Evolutionary conservation across 495 filamentous ascomycete genomes (phyloP).

Genomic region (Platismatia glauca): DNA sequence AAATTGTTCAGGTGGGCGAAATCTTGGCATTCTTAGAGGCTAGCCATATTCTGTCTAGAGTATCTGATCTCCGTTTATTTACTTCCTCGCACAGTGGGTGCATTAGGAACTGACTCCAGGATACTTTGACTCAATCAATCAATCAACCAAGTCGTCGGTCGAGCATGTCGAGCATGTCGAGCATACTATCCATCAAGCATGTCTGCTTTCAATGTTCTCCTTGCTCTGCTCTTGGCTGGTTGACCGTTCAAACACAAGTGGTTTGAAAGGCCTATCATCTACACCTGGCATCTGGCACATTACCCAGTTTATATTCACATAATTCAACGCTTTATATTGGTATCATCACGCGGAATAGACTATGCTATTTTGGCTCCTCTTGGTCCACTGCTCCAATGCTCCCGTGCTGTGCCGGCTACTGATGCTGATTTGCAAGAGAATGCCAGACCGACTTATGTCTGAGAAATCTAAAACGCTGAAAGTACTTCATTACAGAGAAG

Average conservation of each 20-base stretch:
- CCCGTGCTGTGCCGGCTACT: conserved; percentile 9
- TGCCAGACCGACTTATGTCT: background rate
- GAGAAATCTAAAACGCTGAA: background rate
- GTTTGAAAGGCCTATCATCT: background rate
- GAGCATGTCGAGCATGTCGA: too few species aligned
- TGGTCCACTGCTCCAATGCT: background rate
- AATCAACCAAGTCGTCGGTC: too few species aligned
- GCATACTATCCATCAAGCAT: too few species aligned
- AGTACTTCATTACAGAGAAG: background rate
- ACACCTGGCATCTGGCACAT: background rate
- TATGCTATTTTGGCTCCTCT: background rate
- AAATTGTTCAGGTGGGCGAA: conserved; percentile 13
- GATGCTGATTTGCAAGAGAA: background rate
- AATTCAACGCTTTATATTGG: background rate
- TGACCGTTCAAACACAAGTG: background rate
- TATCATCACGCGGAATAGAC: conserved; percentile 1
- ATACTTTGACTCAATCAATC: too few species aligned
- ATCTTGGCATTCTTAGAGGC: conserved; percentile 8
- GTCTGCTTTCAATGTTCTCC: too few species aligned
- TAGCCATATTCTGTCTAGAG: background rate
- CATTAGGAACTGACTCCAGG: too few species aligned
- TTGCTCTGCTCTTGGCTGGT: background rate
- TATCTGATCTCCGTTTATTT: background rate
- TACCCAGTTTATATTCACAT: background rate
- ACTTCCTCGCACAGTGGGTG: too few species aligned